Percentiles rank a stretch among this genome's conserved stretches.
These are phyloP conservation scores for Coniferiporia sulphurascens DNA, from an alignment of 1,284 basidiomycete species.

Conservation along the genomic window DNA sequence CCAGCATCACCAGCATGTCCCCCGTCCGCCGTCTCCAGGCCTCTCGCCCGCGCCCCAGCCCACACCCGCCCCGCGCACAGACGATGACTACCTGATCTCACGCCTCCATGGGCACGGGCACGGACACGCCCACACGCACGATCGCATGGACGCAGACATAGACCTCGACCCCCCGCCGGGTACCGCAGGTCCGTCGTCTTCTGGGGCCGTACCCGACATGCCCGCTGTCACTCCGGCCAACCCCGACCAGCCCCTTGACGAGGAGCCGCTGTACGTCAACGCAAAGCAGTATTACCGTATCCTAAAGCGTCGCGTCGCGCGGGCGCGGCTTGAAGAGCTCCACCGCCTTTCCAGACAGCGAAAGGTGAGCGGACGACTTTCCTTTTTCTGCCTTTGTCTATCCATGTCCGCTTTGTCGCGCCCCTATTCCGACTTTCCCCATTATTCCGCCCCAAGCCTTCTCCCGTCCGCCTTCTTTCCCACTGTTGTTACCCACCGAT, in stretches of 20 bases:
- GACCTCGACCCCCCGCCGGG: neutral
- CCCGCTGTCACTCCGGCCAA: conserved; percentile 1
- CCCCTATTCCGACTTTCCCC: too few relatives aligned
- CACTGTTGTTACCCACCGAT: too few relatives aligned
- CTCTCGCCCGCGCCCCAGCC: neutral
- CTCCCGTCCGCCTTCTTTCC: neutral
- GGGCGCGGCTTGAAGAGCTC: conserved; percentile 87
- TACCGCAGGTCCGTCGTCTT: conserved; percentile 4
- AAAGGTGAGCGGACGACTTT: conserved; percentile 59
- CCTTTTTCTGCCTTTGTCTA: conserved; percentile 2
- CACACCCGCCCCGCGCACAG: conserved; percentile 1
- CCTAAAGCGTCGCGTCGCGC: conserved; percentile 83
- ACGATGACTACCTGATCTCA: conserved; percentile 10
- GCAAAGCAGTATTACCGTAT: conserved; percentile 98
- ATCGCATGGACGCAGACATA: neutral
- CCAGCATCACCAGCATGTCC: conserved; percentile 24
- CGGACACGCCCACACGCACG: neutral
- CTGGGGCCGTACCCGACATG: neutral
- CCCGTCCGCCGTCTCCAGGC: conserved; percentile 8
- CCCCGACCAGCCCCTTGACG: conserved; percentile 54
- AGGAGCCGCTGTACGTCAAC: conserved; percentile 95
- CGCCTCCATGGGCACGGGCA: neutral
- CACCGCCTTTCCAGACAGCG: conserved; percentile 86
- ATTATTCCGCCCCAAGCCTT: too few relatives aligned
- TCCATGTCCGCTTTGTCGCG: neutral